Percentiles rank a stretch among this genome's conserved stretches.
phyloP scores from a whole-genome alignment of 495 filamentous ascomycete genomes.

The Penicillium pulvis region DNA sequence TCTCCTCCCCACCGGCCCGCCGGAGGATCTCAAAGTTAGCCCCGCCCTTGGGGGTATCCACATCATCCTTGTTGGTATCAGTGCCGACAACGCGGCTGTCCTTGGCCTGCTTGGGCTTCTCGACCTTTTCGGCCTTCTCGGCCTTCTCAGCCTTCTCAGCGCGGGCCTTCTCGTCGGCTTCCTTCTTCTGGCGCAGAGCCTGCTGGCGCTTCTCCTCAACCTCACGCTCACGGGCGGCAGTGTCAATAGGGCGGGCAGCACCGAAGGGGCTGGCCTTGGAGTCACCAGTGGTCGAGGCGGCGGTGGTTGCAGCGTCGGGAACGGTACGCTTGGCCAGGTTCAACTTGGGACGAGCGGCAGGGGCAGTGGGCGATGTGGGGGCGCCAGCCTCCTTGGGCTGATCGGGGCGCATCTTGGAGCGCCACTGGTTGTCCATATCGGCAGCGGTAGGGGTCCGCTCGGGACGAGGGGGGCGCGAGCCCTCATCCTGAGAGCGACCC shows the following conservation, averaged over 20 bases:
- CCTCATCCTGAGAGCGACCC: slow-evolving; percentile 69
- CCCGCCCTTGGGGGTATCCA: slow-evolving; percentile 45
- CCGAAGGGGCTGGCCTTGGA: slow-evolving; percentile 91
- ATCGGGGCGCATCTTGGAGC: slow-evolving; percentile 79
- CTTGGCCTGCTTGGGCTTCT: slow-evolving; percentile 49
- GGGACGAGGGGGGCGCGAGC: slow-evolving; percentile 69
- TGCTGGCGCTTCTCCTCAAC: slow-evolving; percentile 84
- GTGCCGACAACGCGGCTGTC: slow-evolving; percentile 39
- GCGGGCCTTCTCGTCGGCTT: slow-evolving; percentile 68
- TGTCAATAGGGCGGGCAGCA: slow-evolving; percentile 86
- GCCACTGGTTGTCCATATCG: slow-evolving; percentile 86
- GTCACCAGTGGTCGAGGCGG: slow-evolving; percentile 52
- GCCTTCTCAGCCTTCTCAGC: slow-evolving; percentile 50
- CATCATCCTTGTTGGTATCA: slow-evolving; percentile 49
- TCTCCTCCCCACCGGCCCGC: slow-evolving; percentile 50
- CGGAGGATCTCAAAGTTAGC: slow-evolving; percentile 58
- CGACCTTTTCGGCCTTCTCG: slow-evolving; percentile 51
- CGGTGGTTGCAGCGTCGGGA: slow-evolving; percentile 62
- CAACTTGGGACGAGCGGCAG: slow-evolving; percentile 68
- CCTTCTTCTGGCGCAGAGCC: slow-evolving; percentile 76
- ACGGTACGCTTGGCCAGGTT: slow-evolving; percentile 89
- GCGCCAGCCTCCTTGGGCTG: slow-evolving; percentile 62
- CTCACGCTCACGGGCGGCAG: slow-evolving; percentile 80
- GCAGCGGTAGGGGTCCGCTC: slow-evolving; percentile 75
- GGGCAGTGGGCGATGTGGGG: slow-evolving; percentile 54